Evolutionary conservation across 192 early-diverging fungal genomes (phyloP).

Genomic region (Coemansia sp.): DNA sequence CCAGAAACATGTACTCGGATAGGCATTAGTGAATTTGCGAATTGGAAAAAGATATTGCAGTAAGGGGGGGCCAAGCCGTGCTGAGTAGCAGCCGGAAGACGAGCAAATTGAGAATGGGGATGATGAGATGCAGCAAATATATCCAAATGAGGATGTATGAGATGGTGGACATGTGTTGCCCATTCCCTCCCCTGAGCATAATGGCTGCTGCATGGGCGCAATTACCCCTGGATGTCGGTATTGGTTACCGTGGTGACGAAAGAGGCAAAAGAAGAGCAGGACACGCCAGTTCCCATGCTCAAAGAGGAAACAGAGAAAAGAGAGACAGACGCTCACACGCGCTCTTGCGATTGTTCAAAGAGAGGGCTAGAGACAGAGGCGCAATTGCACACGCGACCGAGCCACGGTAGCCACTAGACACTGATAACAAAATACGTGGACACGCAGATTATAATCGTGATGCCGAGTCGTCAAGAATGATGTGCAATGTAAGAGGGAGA

Average conservation of each 20-base stretch:
- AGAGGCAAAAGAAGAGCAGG: background rate
- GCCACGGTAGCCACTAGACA: background rate
- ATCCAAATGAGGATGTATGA: background rate
- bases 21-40: background rate
- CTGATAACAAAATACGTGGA: background rate
- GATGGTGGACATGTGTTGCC: background rate
- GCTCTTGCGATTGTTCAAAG: background rate
- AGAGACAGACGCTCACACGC: background rate
- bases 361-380: background rate
- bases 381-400: background rate
- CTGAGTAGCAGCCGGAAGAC: background rate
- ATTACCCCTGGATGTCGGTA: background rate
- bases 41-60: background rate
- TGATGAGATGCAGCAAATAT: background rate
- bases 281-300: background rate
- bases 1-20: background rate
- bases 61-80: background rate
- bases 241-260: slow-evolving; percentile 7
- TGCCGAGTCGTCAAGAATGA: background rate
- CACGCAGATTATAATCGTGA: background rate
- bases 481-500: background rate
- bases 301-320: background rate
- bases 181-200: background rate
- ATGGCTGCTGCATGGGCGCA: background rate
- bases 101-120: background rate